Percentiles rank a stretch among this genome's conserved stretches.
phyloP scores from a whole-genome alignment of 2,329 filamentous ascomycete genomes.

The Penicillium sp. region DNA sequence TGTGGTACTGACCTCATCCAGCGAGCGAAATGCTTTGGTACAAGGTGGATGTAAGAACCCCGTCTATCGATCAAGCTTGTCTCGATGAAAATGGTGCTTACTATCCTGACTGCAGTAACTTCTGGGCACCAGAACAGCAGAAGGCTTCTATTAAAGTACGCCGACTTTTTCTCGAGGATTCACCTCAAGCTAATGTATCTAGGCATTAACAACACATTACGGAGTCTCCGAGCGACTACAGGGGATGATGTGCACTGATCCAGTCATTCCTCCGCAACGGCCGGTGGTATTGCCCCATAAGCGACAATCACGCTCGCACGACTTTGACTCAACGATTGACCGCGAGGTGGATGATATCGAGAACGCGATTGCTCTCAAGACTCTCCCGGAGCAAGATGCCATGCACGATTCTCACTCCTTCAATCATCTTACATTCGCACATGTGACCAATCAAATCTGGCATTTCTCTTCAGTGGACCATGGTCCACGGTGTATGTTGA shows the following conservation, averaged over 20 bases:
- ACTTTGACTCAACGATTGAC: constrained; percentile 8
- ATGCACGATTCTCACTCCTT: constrained; percentile 20
- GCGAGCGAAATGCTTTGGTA: constrained; percentile 49
- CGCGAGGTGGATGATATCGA: constrained; percentile 30
- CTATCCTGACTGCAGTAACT: constrained; percentile 49
- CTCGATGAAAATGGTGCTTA: neutral
- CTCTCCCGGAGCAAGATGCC: constrained; percentile 20
- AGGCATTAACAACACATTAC: constrained; percentile 57
- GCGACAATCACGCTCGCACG: constrained; percentile 5
- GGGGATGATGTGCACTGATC: constrained; percentile 59
- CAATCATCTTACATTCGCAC: constrained; percentile 48
- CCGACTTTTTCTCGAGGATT: neutral
- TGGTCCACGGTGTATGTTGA: constrained; percentile 55
- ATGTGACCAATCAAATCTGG: constrained; percentile 66
- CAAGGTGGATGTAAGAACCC: constrained; percentile 64
- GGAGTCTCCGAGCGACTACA: constrained; percentile 64
- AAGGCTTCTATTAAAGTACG: constrained; percentile 49
- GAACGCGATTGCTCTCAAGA: constrained; percentile 25
- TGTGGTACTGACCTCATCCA: constrained; percentile 20
- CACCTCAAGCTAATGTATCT: constrained; percentile 4
- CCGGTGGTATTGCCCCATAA: constrained; percentile 12
- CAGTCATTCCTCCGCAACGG: constrained; percentile 32
- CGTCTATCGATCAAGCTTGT: neutral
- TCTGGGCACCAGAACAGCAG: constrained; percentile 65
- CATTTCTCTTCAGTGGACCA: constrained; percentile 71